A percentile compares a stretch with the other conserved stretches of the same genome.
phyloP scores from a whole-genome alignment of 345 rosid genomes.

The Linum usitatissimum region DNA sequence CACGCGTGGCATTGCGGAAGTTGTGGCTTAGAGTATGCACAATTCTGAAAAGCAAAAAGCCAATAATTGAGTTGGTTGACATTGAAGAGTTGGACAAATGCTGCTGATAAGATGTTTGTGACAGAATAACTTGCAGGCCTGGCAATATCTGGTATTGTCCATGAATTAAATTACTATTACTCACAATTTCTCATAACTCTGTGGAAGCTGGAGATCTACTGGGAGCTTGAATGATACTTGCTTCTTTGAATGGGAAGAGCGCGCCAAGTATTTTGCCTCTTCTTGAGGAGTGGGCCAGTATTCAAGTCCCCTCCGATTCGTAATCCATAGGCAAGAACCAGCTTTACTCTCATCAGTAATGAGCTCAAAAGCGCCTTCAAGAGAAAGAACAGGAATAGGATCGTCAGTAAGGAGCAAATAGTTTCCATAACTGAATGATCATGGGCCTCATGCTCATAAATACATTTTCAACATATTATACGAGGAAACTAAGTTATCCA shows the following conservation, averaged over 20 bases:
- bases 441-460: not conserved
- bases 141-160: not conserved
- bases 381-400: not conserved
- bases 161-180: conserved; percentile 14
- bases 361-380: conserved; percentile 78
- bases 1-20: conserved; percentile 71
- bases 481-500: not conserved
- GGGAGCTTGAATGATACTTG: conserved; percentile 24
- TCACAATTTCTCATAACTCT: conserved; percentile 75
- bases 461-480: not conserved
- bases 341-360: conserved; percentile 69
- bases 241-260: conserved; percentile 33
- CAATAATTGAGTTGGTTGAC: conserved; percentile 11
- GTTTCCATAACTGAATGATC: not conserved
- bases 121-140: not conserved
- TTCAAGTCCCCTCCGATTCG: conserved; percentile 78
- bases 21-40: conserved; percentile 80
- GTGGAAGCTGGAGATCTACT: conserved; percentile 49
- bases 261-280: conserved; percentile 51
- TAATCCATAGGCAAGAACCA: conserved; percentile 86
- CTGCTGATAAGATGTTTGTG: not conserved
- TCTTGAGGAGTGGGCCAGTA: conserved; percentile 84
- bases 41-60: conserved; percentile 42
- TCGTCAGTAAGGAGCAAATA: not conserved
- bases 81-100: not conserved